Percentiles rank a stretch among this genome's conserved stretches.
These are phyloP conservation scores for Vinca minor DNA, from an alignment of 257 asterid genomes.

Conservation along the genomic window DNA sequence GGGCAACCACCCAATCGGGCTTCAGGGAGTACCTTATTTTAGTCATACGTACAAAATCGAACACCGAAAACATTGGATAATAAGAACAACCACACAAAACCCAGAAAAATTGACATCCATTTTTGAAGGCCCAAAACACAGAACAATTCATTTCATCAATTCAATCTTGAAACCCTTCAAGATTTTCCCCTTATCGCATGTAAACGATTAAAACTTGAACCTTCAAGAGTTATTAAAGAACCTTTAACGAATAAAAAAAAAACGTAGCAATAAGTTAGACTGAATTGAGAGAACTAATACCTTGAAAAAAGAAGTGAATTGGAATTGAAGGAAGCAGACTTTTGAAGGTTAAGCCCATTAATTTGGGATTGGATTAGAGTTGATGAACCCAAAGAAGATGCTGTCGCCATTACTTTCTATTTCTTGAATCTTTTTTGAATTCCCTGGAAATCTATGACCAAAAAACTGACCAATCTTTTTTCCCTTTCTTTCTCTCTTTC, in stretches of 20 bases:
- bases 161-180: constrained; percentile 8
- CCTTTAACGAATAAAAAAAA: constrained; percentile 2
- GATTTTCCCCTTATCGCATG: background rate
- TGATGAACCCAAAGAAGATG: constrained; percentile 83
- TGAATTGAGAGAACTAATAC: constrained; percentile 25
- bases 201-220: background rate
- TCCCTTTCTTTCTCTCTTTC: no score
- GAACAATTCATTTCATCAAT: background rate
- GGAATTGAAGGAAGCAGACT: constrained; percentile 36
- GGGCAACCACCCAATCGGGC: no score
- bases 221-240: background rate
- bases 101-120: constrained; percentile 2
- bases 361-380: constrained; percentile 58
- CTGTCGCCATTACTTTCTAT: constrained; percentile 72
- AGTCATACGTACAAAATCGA: background rate
- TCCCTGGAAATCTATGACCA: no score
- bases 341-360: constrained; percentile 36
- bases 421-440: no score
- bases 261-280: no score
- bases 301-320: constrained; percentile 43
- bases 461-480: no score
- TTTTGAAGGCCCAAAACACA: background rate
- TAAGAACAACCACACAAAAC: background rate
- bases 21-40: no score
- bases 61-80: background rate